Base-by-base conservation (phyloP, 2,329 filamentous ascomycete species). In the Lachnellula occidentalis region DNA sequence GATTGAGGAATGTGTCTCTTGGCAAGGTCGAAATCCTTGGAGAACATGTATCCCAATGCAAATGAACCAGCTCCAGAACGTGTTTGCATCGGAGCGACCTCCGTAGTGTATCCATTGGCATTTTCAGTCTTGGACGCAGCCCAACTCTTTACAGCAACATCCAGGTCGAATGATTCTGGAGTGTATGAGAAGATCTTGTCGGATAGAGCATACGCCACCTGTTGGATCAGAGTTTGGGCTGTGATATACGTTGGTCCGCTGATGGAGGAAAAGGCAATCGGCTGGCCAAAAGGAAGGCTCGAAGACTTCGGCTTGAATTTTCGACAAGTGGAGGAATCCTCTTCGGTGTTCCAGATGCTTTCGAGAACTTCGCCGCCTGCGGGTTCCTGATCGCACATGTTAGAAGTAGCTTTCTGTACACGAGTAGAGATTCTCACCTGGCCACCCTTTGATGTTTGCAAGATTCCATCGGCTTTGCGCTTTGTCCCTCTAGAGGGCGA, bases 171-270 rank as follows among this genome's bases (percentile, higher is more conserved):
- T 14, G 90, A 88, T 67, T 95, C 89, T 27, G 92, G 90, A 2
- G 92, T 97, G 78, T 95, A 97, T 54, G 92, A 88, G 76, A 96
- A 99, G 74, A 97, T 85, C 79, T 95, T 96, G 78, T 97, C 92
- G 54, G 92, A 97, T 58, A 99, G 80, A 60, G 89, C 83, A 75
- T 96, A 99, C 58, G 92, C 90, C 61, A 97, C 87, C 74, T 99
- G 94, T 76, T 99, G 94, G 61, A 97, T 87, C 53, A 99, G 82
- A 21, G 90, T 85, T 75, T 99, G 94, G 31, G 91, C 89, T 41
- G 92, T 97, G 58, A 92, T 81, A 74, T 99, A 99, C 53, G 89
- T 94, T 62, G 92, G 89, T 15, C 92, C 94, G 57, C 81, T 85
- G 71, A 97, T 88, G 65, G 79, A 76, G 34, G 78, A 71, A 56